Percentiles rank a stretch among this genome's conserved stretches.
Conservation (phyloP, 805 yeast species). For the Wickerhamomyces alni region DNA sequence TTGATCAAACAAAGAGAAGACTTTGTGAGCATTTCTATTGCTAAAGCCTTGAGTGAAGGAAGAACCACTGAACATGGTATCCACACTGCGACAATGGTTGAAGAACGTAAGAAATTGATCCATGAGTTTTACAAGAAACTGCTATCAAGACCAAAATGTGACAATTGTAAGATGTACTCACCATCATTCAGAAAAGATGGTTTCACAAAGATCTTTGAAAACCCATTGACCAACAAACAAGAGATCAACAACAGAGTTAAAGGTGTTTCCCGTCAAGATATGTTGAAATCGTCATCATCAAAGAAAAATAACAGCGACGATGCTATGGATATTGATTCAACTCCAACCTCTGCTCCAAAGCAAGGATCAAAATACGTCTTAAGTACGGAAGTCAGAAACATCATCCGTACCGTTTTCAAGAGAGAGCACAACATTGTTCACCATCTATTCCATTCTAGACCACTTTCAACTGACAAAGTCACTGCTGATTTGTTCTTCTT, state of each 20-base stretch:
- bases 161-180: conserved; percentile 92
- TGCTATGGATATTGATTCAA: conserved; percentile 25
- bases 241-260: conserved; percentile 72
- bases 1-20: conserved; percentile 55
- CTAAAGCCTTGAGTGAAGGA: conserved; percentile 71
- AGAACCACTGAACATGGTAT: conserved; percentile 61
- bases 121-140: conserved; percentile 72
- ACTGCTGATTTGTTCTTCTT: conserved; percentile 84
- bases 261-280: conserved; percentile 69
- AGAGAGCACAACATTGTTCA: conserved; percentile 65
- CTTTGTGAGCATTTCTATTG: conserved; percentile 67
- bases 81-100: conserved; percentile 77
- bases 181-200: conserved; percentile 96
- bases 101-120: conserved; percentile 73
- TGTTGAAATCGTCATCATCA: conserved; percentile 36
- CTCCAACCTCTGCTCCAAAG: conserved; percentile 29
- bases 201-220: conserved; percentile 84
- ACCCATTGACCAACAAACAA: conserved; percentile 78
- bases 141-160: conserved; percentile 80
- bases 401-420: conserved; percentile 67
- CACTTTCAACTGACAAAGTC: conserved; percentile 41
- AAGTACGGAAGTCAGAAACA: conserved; percentile 81
- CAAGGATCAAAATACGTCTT: conserved; percentile 81
- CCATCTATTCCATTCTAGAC: conserved; percentile 78
- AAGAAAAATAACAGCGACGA: conserved; percentile 18